Evolutionary conservation across 2,329 filamentous ascomycete genomes (phyloP).

Genomic region (Diaporthe aspalathi): DNA sequence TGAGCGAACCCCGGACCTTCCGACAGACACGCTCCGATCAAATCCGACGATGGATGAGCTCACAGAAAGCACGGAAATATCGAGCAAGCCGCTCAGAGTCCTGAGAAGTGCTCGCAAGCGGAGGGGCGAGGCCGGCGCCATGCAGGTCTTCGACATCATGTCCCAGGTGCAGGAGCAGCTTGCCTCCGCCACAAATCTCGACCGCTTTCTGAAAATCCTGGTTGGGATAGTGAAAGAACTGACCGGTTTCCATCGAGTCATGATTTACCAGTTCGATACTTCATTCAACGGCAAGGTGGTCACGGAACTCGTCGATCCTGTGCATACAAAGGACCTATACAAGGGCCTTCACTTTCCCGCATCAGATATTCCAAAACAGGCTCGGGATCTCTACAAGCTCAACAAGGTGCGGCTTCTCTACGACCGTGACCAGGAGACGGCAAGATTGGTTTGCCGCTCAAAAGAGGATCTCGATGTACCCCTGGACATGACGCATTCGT

Average conservation of each 20-base stretch:
- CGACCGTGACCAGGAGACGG: conserved; percentile 82
- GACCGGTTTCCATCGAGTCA: conserved; percentile 90
- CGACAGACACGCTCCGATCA: conserved; percentile 79
- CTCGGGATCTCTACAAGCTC: conserved; percentile 87
- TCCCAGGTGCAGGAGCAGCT: conserved; percentile 92
- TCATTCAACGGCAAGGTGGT: conserved; percentile 88
- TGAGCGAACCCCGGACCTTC: conserved; percentile 69
- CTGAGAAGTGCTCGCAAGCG: conserved; percentile 79
- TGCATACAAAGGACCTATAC: conserved; percentile 83
- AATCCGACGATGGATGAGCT: conserved; percentile 80
- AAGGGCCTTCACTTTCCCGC: conserved; percentile 91
- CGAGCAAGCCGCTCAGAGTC: conserved; percentile 82
- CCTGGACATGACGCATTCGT: conserved; percentile 85
- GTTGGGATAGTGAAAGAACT: conserved; percentile 90
- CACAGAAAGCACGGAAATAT: conserved; percentile 78
- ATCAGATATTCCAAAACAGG: conserved; percentile 86
- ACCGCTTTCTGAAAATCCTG: conserved; percentile 81
- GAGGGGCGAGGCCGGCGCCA: conserved; percentile 82
- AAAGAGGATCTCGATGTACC: conserved; percentile 78
- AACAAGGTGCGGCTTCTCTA: conserved; percentile 92
- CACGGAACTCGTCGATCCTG: conserved; percentile 85
- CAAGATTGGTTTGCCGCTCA: conserved; percentile 83
- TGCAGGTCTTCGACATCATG: conserved; percentile 93
- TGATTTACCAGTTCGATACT: conserved; percentile 92
- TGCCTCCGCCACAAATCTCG: conserved; percentile 75